These are phyloP conservation scores for Leptomonas seymouri DNA, from an alignment of 208 protist species.

Conservation along the genomic window DNA sequence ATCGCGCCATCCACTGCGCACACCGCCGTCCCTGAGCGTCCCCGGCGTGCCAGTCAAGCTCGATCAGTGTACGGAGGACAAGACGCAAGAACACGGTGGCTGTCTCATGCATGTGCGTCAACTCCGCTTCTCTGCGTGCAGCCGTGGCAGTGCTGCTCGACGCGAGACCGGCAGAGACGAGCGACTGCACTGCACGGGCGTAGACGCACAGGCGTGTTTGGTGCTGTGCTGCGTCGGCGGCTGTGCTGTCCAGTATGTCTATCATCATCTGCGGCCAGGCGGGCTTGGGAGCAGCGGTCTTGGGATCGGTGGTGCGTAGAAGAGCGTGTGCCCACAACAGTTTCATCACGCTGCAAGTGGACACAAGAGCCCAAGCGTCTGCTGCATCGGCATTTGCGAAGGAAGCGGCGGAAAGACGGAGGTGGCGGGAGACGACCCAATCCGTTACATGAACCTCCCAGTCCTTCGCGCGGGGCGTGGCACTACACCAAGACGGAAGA, in stretches of 20 bases:
- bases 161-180: slow-evolving; percentile 17
- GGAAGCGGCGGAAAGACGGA: neutral
- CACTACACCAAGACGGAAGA: neutral
- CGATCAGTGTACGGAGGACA: slow-evolving; percentile 15
- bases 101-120: slow-evolving; percentile 13
- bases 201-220: slow-evolving; percentile 18
- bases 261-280: slow-evolving; percentile 23
- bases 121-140: slow-evolving; percentile 7
- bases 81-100: slow-evolving; percentile 21
- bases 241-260: slow-evolving; percentile 21
- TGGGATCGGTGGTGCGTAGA: neutral
- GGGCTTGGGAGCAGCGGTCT: neutral
- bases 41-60: slow-evolving; percentile 31
- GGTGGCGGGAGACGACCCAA: slow-evolving; percentile 11
- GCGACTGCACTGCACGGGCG: slow-evolving; percentile 15
- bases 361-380: neutral
- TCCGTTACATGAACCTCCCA: slow-evolving; percentile 27
- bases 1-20: slow-evolving; percentile 19
- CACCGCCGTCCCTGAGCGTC: slow-evolving; percentile 19
- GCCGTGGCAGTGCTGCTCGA: neutral
- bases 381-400: neutral
- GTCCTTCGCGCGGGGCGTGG: neutral
- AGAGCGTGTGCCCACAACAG: slow-evolving; percentile 24
- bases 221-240: slow-evolving; percentile 11
- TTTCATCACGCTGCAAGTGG: slow-evolving; percentile 17